Evolutionary conservation across 345 rosid genomes (phyloP).

Genomic region (Triadica sebifera): DNA sequence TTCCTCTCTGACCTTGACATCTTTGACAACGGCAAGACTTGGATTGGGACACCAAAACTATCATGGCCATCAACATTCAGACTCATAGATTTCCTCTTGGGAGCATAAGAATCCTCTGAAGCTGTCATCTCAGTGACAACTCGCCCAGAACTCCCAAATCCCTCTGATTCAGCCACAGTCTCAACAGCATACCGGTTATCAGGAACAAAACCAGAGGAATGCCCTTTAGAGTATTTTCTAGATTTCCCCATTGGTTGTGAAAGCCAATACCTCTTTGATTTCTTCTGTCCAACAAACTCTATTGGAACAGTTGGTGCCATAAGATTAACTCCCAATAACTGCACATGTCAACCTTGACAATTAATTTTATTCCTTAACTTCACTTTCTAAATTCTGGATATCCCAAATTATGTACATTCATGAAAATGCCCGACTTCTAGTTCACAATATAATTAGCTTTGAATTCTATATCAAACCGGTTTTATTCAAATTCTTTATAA

Average conservation of each 20-base stretch:
- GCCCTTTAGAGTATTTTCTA: conserved; percentile 59
- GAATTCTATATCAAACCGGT: neutral
- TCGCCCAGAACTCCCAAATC: conserved; percentile 61
- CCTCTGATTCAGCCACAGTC: conserved; percentile 69
- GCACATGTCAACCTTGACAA: conserved; percentile 45
- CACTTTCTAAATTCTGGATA: neutral
- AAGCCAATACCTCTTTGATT: conserved; percentile 32
- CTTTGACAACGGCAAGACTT: conserved; percentile 57
- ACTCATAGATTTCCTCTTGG: conserved; percentile 56
- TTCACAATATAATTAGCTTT: neutral
- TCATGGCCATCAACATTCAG: conserved; percentile 46
- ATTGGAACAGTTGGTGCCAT: conserved; percentile 66
- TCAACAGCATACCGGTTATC: conserved; percentile 56
- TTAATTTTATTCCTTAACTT: conserved; percentile 1
- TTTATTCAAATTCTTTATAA: neutral
- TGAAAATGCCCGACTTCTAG: neutral
- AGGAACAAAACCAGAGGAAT: conserved; percentile 56
- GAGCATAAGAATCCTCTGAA: conserved; percentile 57
- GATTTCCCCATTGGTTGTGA: conserved; percentile 67
- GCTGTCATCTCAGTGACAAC: conserved; percentile 50
- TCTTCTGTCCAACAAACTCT: conserved; percentile 58
- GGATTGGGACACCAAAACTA: conserved; percentile 49
- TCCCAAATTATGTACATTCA: conserved; percentile 9
- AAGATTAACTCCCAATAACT: conserved; percentile 39
- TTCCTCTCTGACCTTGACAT: conserved; percentile 62